These are phyloP conservation scores for Smithsoniella earleae DNA, from an alignment of 163 green algal genomes.

Conservation along the genomic window DNA sequence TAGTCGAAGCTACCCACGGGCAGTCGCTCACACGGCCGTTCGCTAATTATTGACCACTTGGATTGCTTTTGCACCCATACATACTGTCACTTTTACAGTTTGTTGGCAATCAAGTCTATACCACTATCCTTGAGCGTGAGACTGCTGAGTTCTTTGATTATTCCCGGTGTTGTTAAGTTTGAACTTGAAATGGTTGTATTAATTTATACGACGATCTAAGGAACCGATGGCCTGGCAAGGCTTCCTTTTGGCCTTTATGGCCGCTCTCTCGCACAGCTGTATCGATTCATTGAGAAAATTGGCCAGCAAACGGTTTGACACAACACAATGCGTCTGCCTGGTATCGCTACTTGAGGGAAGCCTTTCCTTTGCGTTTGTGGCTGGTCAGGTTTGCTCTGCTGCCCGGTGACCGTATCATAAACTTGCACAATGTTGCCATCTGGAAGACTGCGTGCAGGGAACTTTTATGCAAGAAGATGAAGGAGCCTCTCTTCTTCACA, in stretches of 20 bases:
- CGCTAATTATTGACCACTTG: too few species aligned
- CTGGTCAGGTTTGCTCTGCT: not conserved
- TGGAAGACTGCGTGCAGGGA: not conserved
- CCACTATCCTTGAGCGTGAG: too few species aligned
- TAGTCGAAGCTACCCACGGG: too few species aligned
- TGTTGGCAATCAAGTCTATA: too few species aligned
- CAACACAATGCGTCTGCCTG: constrained; percentile 13
- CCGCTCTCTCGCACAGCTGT: constrained; percentile 6
- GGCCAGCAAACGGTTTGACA: constrained; percentile 5
- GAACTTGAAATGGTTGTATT: too few species aligned
- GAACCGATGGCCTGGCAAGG: constrained; percentile 30
- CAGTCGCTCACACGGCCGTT: too few species aligned
- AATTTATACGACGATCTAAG: too few species aligned
- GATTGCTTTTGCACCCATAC: too few species aligned
- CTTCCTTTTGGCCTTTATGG: constrained; percentile 19
- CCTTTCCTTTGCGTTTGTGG: constrained; percentile 25
- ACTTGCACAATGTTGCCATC: not conserved
- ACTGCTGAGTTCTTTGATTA: too few species aligned
- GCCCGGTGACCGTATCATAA: not conserved
- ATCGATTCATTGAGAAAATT: constrained; percentile 20
- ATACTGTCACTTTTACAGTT: too few species aligned
- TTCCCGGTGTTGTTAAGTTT: too few species aligned
- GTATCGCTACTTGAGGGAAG: constrained; percentile 9
- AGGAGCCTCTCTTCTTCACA: constrained; percentile 1
- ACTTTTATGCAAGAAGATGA: constrained; percentile 6